These are phyloP conservation scores for Cercospora berteroae DNA, from an alignment of 2,329 filamentous ascomycete species.

Conservation along the genomic window DNA sequence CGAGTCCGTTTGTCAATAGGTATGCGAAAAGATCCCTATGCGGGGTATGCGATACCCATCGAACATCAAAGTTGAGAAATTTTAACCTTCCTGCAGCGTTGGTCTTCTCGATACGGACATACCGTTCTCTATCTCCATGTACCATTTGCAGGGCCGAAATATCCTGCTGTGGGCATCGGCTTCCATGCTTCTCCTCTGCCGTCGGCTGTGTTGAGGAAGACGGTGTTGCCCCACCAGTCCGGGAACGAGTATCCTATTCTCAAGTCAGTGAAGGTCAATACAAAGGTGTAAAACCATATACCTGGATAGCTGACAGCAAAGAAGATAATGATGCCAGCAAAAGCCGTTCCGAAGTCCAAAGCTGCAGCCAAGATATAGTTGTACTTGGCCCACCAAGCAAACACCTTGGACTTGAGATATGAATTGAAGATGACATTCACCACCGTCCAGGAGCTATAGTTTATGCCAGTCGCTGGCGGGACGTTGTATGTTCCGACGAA, in stretches of 20 bases:
- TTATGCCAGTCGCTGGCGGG: conserved; percentile 70
- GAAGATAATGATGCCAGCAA: conserved; percentile 40
- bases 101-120: background rate
- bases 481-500: conserved; percentile 61
- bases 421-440: conserved; percentile 32
- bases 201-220: conserved; percentile 42
- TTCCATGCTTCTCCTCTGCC: conserved; percentile 35
- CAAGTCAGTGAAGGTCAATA: background rate
- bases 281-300: background rate
- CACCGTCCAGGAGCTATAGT: conserved; percentile 78
- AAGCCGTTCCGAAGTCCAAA: conserved; percentile 39
- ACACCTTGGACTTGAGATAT: conserved; percentile 56
- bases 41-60: too few species aligned
- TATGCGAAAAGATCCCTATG: too few species aligned
- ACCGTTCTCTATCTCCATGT: conserved; percentile 19
- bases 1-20: too few species aligned
- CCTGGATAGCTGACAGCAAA: conserved; percentile 42
- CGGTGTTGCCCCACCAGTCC: conserved; percentile 37
- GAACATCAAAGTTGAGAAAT: too few species aligned
- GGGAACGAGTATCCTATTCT: conserved; percentile 34
- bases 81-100: too few species aligned
- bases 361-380: conserved; percentile 41
- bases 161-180: conserved; percentile 58
- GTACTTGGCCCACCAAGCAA: conserved; percentile 44
- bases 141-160: conserved; percentile 58